Evolutionary conservation across 805 yeast species (phyloP).

Genomic region (Candida corydali): DNA sequence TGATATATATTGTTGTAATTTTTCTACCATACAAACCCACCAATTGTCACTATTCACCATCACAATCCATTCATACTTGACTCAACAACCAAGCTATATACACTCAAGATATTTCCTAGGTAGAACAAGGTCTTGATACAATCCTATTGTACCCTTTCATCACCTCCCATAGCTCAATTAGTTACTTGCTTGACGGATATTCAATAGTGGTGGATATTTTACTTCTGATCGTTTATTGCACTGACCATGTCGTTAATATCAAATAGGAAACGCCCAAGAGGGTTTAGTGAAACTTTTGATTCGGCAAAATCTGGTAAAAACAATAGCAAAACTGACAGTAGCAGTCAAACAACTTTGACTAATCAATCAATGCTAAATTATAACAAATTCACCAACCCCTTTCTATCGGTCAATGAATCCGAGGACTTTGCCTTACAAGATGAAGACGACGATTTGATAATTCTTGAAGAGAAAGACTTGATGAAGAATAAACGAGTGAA

Average conservation of each 20-base stretch:
- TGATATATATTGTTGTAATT: not conserved
- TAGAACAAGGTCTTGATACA: too few relatives aligned
- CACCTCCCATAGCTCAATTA: too few relatives aligned
- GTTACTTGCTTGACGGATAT: too few relatives aligned
- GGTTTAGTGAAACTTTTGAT: slow-evolving; percentile 39
- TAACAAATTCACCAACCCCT: slow-evolving; percentile 7
- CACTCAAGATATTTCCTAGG: too few relatives aligned
- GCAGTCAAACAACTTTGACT: not conserved
- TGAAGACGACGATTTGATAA: slow-evolving; percentile 33
- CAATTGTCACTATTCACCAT: too few relatives aligned
- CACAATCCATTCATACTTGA: too few relatives aligned
- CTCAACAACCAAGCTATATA: too few relatives aligned
- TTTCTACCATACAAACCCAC: too few relatives aligned
- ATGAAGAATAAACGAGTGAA: slow-evolving; percentile 23
- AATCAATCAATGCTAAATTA: slow-evolving; percentile 1
- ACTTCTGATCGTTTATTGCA: not conserved
- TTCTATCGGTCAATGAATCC: slow-evolving; percentile 7
- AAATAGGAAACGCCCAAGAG: slow-evolving; percentile 43
- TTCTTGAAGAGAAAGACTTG: slow-evolving; percentile 30
- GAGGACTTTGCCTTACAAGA: slow-evolving; percentile 9
- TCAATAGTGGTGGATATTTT: too few relatives aligned
- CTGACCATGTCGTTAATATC: slow-evolving; percentile 32
- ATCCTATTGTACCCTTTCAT: too few relatives aligned
- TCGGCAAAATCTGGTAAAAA: slow-evolving; percentile 6
- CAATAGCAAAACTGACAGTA: not conserved